phyloP scores from a whole-genome alignment of 805 yeast species.

The Ogataea allantospora region DNA sequence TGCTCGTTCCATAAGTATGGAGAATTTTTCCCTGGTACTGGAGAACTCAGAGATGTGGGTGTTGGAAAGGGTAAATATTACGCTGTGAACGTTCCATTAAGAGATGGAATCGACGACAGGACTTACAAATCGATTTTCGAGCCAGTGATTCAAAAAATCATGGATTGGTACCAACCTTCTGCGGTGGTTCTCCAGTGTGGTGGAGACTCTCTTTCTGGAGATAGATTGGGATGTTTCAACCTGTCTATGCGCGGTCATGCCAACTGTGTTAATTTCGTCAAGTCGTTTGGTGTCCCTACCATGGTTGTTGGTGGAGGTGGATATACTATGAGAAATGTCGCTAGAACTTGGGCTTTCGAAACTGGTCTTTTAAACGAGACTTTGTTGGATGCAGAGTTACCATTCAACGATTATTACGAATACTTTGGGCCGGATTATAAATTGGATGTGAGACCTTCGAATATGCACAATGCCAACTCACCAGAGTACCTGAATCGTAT shows the following conservation, averaged over 20 bases:
- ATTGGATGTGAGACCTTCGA: constrained; percentile 90
- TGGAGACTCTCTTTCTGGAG: constrained; percentile 95
- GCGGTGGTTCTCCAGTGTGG: constrained; percentile 98
- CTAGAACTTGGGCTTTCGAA: constrained; percentile 93
- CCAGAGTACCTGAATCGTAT: constrained; percentile 89
- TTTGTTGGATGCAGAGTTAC: constrained; percentile 70
- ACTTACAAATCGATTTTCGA: constrained; percentile 83
- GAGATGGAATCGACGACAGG: constrained; percentile 93
- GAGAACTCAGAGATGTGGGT: constrained; percentile 80
- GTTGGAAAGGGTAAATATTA: constrained; percentile 82
- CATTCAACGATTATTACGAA: constrained; percentile 95
- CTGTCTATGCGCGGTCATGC: constrained; percentile 94
- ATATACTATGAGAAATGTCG: constrained; percentile 94
- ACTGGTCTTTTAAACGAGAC: constrained; percentile 84
- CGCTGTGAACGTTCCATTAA: constrained; percentile 79
- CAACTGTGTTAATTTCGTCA: constrained; percentile 87
- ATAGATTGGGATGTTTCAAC: constrained; percentile 93
- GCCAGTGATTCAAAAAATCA: constrained; percentile 74
- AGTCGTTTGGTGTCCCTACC: constrained; percentile 82
- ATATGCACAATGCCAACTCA: constrained; percentile 94
- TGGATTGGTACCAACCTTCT: constrained; percentile 90
- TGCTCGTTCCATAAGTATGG: constrained; percentile 90
- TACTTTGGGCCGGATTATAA: constrained; percentile 97
- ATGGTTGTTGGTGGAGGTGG: constrained; percentile 98
- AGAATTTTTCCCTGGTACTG: constrained; percentile 92